Percentiles rank a stretch among this genome's conserved stretches.
These are phyloP conservation scores for Cladosporium oxysporum DNA, from an alignment of 2,329 filamentous ascomycete genomes.

Conservation along the genomic window DNA sequence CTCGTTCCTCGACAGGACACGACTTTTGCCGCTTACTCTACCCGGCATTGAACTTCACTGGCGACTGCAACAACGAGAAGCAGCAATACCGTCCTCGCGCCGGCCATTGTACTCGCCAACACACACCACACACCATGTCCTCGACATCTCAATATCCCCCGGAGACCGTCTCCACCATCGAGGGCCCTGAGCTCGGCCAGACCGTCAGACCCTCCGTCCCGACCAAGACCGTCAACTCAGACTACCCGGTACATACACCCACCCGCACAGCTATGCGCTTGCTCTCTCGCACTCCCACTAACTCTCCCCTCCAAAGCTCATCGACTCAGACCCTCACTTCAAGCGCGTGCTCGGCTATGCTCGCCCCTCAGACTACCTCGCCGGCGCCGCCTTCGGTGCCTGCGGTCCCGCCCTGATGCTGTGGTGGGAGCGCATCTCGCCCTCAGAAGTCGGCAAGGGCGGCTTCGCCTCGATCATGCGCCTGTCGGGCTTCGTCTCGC, in stretches of 20 bases:
- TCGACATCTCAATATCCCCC: constrained; percentile 24
- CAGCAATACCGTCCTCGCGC: constrained; percentile 10
- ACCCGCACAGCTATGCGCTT: neutral
- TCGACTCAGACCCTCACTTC: constrained; percentile 97
- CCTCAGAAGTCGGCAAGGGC: constrained; percentile 79
- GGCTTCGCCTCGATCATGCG: constrained; percentile 84
- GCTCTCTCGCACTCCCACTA: constrained; percentile 20
- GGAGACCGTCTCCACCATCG: constrained; percentile 27
- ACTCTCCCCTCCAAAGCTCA: constrained; percentile 68
- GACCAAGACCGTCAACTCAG: constrained; percentile 76
- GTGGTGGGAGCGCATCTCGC: constrained; percentile 79
- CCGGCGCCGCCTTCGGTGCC: constrained; percentile 68
- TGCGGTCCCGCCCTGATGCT: constrained; percentile 73
- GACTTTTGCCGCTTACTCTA: constrained; percentile 18
- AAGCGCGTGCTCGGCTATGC: constrained; percentile 87
- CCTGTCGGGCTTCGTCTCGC: constrained; percentile 69
- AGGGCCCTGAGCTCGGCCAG: constrained; percentile 35
- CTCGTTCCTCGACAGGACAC: neutral
- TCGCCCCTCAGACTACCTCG: constrained; percentile 77
- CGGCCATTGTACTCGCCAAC: constrained; percentile 18
- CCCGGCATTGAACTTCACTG: neutral
- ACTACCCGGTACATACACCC: constrained; percentile 70
- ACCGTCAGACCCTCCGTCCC: constrained; percentile 46
- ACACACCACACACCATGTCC: constrained; percentile 27
- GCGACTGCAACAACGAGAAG: neutral